Evolutionary conservation across 2,329 filamentous ascomycete species (phyloP).

Genomic region (Paecilomyces sp.): DNA sequence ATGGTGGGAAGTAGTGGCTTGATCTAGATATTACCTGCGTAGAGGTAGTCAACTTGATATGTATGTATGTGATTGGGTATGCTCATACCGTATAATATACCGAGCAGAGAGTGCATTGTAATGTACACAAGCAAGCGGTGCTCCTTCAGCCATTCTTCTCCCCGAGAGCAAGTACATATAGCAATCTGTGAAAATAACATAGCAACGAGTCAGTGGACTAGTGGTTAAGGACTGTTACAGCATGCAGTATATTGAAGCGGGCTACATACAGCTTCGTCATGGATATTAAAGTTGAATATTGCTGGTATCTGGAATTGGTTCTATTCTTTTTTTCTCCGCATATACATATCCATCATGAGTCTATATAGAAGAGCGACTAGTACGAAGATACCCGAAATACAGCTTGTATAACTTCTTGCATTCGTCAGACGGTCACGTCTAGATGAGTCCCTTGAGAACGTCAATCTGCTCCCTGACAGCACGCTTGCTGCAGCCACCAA

Average conservation of each 20-base stretch:
- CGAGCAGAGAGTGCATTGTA: too few relatives aligned
- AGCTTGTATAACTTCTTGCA: neutral
- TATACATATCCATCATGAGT: neutral
- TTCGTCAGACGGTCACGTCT: neutral
- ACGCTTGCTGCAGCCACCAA: constrained; percentile 69
- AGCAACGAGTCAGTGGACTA: too few relatives aligned
- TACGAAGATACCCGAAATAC: neutral
- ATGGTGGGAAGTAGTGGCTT: constrained; percentile 2
- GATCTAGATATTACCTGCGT: neutral
- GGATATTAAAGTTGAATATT: too few relatives aligned
- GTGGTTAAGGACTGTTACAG: too few relatives aligned
- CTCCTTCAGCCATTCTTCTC: too few relatives aligned
- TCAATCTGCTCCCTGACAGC: constrained; percentile 64
- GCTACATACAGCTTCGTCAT: too few relatives aligned
- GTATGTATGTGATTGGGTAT: neutral
- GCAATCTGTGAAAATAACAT: too few relatives aligned
- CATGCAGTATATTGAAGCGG: too few relatives aligned
- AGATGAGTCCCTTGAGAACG: constrained; percentile 49
- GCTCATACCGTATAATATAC: too few relatives aligned
- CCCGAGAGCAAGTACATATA: too few relatives aligned
- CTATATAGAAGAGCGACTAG: neutral
- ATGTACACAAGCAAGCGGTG: too few relatives aligned
- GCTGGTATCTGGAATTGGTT: neutral
- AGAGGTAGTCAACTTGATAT: neutral
- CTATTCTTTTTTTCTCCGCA: neutral